Evolutionary conservation across 768 basidiomycete species (phyloP), one percentile per base, ranked within the genome.

Genomic region (Rubroboletus satanas): DNA sequence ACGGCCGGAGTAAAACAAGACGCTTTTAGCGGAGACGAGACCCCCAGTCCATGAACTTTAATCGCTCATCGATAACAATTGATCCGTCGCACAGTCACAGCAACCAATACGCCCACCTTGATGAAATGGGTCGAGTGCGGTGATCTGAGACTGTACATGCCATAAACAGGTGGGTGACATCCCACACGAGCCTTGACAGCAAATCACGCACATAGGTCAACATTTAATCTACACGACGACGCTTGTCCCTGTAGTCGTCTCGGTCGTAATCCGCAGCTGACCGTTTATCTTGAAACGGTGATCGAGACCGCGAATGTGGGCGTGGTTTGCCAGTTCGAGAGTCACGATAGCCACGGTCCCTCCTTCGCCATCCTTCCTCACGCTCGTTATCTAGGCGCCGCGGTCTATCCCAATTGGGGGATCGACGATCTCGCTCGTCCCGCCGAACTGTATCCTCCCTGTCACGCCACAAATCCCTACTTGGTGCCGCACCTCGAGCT

Each of bases 141-240:
- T 42, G 63, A 49, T 51, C 49, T 41, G 51, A 36, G n/a, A 29
- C 12, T 43, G n/a, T 7, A 46, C 18, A 45, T 36, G 29, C n/a
- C 28, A 45, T 46, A 48, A 37, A 57, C 17, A n/a, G n/a, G 15
- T 18, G 17, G 8, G 33, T 32, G 39, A 51, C 33, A 35, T 28
- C 18, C 2, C 18, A 18, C 37, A 23, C 36, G 2, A 7, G 39
- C n/a, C 45, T 49, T 29, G 5, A 54, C 55, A 56, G 33, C 36
- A 51, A 49, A 29, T 51, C 43, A 51, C 50, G 32, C 38, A 49
- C 17, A 49, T 26, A 47, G 21, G 42, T 45, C n/a, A 54, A 51
- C 60, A 55, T 53, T 72, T 73, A 83, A 59, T 83, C 82, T 59
- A 84, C 60, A 54, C 83, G 79, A 62, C 83, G 74, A 57, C 83